These are phyloP conservation scores for Beauveria pseudobassiana DNA, from an alignment of 2,329 filamentous ascomycete genomes.

Conservation along the genomic window DNA sequence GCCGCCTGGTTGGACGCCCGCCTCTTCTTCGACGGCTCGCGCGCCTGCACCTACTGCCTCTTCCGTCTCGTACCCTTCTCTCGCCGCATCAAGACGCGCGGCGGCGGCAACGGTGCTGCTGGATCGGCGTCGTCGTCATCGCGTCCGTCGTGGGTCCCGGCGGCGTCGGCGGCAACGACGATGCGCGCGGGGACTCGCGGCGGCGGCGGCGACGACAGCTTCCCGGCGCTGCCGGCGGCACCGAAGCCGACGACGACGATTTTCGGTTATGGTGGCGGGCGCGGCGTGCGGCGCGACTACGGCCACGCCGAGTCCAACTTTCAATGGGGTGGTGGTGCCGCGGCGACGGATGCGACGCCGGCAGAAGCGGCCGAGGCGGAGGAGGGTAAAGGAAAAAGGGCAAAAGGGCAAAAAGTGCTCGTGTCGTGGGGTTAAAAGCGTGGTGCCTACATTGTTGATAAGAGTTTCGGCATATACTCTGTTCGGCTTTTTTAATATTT, in stretches of 20 bases:
- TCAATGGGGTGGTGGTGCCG: slow-evolving; percentile 39
- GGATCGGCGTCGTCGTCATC: neutral
- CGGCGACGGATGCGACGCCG: slow-evolving; percentile 21
- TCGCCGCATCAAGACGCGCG: slow-evolving; percentile 19
- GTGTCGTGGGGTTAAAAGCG: slow-evolving; percentile 49
- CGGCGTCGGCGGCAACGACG: slow-evolving; percentile 2
- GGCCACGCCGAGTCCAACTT: slow-evolving; percentile 43
- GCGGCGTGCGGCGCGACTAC: slow-evolving; percentile 46
- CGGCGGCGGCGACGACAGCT: slow-evolving; percentile 49
- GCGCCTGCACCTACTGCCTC: slow-evolving; percentile 22
- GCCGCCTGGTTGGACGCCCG: slow-evolving; percentile 20
- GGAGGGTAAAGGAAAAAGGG: slow-evolving; percentile 43
- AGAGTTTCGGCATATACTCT: neutral
- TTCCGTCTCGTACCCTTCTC: slow-evolving; percentile 29
- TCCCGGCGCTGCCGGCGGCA: slow-evolving; percentile 75
- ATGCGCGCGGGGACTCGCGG: slow-evolving; percentile 17
- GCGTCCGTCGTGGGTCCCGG: slow-evolving; percentile 19
- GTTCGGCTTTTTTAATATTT: neutral
- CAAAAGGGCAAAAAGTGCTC: slow-evolving; percentile 48
- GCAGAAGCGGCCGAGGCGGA: slow-evolving; percentile 22
- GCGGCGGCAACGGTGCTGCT: too few relatives aligned
- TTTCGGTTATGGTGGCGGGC: slow-evolving; percentile 50
- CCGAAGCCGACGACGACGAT: slow-evolving; percentile 59
- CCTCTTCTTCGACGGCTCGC: slow-evolving; percentile 13
- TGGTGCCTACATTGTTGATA: neutral